phyloP scores from a whole-genome alignment of 441 rosid species.

The Euphorbia corollata region DNA sequence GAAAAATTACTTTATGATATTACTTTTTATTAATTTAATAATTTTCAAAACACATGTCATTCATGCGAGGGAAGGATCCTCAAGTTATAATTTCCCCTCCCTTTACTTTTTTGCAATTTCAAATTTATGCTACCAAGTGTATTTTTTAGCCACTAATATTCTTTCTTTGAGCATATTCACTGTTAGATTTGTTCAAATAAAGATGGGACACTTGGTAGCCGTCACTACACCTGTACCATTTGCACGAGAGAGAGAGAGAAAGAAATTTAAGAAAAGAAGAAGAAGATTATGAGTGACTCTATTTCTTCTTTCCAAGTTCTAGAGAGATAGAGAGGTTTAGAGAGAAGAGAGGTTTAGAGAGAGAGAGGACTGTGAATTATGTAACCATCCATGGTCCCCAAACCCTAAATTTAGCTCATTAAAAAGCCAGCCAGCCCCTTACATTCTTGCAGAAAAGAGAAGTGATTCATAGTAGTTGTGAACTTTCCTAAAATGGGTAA shows the following conservation, averaged over 20 bases:
- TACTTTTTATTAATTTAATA: too few relatives aligned
- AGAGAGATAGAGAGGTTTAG: too few relatives aligned
- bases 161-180: constrained; percentile 14
- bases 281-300: constrained; percentile 10
- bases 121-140: neutral
- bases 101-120: neutral
- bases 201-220: constrained; percentile 25
- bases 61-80: too few relatives aligned
- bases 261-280: neutral
- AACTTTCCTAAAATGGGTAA: constrained; percentile 30
- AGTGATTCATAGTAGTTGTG: too few relatives aligned
- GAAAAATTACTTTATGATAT: too few relatives aligned
- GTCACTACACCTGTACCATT: constrained; percentile 45
- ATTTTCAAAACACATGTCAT: too few relatives aligned
- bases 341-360: too few relatives aligned
- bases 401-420: constrained; percentile 16
- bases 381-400: constrained; percentile 1
- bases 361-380: too few relatives aligned
- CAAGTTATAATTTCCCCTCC: too few relatives aligned
- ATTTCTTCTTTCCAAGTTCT: constrained; percentile 3
- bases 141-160: neutral
- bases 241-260: constrained; percentile 46
- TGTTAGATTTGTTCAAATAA: constrained; percentile 24
- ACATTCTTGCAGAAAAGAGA: neutral
- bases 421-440: neutral